phyloP scores from a whole-genome alignment of 306 rosid genomes.

The Castanospermum australe region DNA sequence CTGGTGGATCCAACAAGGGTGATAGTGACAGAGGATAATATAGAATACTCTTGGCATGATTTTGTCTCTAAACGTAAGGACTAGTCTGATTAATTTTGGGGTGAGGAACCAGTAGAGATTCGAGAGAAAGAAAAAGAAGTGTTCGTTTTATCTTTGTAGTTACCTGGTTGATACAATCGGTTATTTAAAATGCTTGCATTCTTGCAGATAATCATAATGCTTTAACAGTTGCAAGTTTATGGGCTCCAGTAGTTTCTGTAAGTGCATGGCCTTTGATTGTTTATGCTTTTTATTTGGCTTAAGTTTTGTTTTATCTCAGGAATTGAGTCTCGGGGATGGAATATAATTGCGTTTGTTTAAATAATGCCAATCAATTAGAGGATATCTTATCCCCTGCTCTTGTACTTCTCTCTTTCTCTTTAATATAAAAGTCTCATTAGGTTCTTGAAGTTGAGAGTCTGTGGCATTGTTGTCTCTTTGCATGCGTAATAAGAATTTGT shows the following conservation, averaged over 20 bases:
- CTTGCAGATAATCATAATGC: slow-evolving; percentile 85
- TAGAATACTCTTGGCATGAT: slow-evolving; percentile 83
- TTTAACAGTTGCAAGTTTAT: slow-evolving; percentile 62
- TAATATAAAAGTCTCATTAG: too few relatives aligned
- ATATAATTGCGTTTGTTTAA: not conserved
- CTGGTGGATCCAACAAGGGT: slow-evolving; percentile 68
- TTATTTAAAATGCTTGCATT: slow-evolving; percentile 8
- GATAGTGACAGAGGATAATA: slow-evolving; percentile 33
- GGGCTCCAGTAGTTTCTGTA: slow-evolving; percentile 89
- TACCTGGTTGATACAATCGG: slow-evolving; percentile 4
- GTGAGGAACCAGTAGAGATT: not conserved
- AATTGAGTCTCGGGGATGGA: not conserved
- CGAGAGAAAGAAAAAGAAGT: not conserved
- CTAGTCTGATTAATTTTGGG: not conserved
- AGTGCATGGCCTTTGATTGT: slow-evolving; percentile 33
- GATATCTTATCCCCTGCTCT: not conserved
- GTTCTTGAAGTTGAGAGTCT: not conserved
- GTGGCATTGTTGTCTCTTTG: not conserved
- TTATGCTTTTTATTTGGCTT: not conserved
- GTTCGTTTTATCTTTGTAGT: not conserved
- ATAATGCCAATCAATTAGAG: not conserved
- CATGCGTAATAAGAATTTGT: not conserved
- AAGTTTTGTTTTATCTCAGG: not conserved
- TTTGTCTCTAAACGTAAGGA: slow-evolving; percentile 73
- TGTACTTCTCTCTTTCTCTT: not conserved